These are phyloP conservation scores for Tuber calosporum DNA, from an alignment of 495 filamentous ascomycete species.

Conservation along the genomic window DNA sequence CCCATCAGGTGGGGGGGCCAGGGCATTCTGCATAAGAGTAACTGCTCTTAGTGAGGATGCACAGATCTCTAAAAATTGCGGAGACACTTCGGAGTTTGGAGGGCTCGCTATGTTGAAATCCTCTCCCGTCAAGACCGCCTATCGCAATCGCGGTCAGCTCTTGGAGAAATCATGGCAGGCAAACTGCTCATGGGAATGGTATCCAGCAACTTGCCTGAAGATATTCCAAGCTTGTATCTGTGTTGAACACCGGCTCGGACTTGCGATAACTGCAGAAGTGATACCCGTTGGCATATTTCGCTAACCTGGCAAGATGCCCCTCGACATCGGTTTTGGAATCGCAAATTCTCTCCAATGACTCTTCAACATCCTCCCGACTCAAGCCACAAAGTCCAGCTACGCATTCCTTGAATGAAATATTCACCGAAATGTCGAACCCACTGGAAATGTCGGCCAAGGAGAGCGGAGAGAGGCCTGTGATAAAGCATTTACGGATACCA, in stretches of 20 bases:
- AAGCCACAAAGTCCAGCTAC: no score
- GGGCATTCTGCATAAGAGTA: slow-evolving; percentile 5
- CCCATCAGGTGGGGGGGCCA: not conserved
- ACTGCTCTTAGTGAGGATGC: slow-evolving; percentile 1
- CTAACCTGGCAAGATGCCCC: not conserved
- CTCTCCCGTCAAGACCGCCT: no score
- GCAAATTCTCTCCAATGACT: slow-evolving; percentile 3
- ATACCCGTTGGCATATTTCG: not conserved
- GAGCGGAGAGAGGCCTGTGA: no score
- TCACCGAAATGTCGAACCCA: no score
- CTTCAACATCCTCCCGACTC: no score
- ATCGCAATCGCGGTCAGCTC: no score
- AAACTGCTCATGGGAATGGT: no score
- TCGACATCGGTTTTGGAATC: not conserved
- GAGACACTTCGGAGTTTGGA: not conserved
- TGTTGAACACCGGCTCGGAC: not conserved
- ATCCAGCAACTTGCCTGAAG: not conserved
- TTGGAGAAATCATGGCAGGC: no score
- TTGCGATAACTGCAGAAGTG: not conserved
- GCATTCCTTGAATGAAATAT: no score
- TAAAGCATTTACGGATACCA: no score
- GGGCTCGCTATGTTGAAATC: not conserved
- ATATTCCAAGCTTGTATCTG: slow-evolving; percentile 5
- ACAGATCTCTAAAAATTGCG: not conserved
- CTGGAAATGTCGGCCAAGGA: no score